Conservation (phyloP, 495 filamentous ascomycete genomes). For the Hypoxylon trugodes region DNA sequence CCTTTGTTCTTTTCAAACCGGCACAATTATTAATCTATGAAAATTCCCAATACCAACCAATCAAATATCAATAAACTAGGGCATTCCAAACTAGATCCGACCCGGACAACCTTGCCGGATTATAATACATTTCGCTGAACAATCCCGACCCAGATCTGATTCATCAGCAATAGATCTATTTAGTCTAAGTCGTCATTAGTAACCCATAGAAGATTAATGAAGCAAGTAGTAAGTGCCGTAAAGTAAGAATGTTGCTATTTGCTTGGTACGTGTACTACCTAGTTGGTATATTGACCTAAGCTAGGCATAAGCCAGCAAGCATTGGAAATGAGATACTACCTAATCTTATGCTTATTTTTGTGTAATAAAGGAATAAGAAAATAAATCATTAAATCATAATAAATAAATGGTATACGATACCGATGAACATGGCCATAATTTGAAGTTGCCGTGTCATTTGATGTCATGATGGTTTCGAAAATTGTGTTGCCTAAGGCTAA, state of each 20-base stretch:
- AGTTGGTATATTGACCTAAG: too few species aligned
- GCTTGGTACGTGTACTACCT: too few species aligned
- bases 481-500: too few species aligned
- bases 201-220: conserved; percentile 5
- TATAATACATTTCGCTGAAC: conserved; percentile 33
- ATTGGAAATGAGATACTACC: conserved; percentile 6
- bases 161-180: conserved; percentile 36
- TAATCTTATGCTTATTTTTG: neutral
- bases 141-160: conserved; percentile 40
- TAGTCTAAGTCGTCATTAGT: conserved; percentile 24
- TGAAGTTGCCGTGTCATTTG: conserved; percentile 8
- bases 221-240: conserved; percentile 9
- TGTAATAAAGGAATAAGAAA: neutral
- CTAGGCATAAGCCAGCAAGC: too few species aligned
- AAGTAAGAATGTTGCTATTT: too few species aligned
- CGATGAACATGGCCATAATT: too few species aligned
- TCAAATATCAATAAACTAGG: too few species aligned
- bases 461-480: conserved; percentile 32
- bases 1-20: conserved; percentile 3
- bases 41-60: too few species aligned
- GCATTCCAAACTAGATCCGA: conserved; percentile 22
- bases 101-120: conserved; percentile 11
- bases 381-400: too few species aligned
- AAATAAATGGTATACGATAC: too few species aligned
- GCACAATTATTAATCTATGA: conserved; percentile 30